A percentile compares a stretch with the other conserved stretches of the same genome.
Evolutionary conservation across 805 yeast genomes (phyloP).

Genomic region (Starmerella sirachaensis): DNA sequence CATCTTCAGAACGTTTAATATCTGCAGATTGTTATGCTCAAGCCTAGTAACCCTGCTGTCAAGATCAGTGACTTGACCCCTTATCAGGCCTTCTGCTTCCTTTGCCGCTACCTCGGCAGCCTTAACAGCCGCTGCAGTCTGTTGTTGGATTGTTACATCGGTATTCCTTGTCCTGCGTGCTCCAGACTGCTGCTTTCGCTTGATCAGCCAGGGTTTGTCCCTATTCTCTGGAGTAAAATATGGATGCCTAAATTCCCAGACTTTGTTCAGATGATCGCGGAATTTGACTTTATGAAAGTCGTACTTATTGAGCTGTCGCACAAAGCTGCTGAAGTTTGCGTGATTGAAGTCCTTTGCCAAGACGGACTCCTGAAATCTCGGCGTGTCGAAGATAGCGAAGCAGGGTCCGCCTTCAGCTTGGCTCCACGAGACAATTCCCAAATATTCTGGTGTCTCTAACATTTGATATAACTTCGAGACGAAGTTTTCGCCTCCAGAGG

Average conservation of each 20-base stretch:
- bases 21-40: slow-evolving; percentile 16
- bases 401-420: slow-evolving; percentile 52
- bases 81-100: slow-evolving; percentile 14
- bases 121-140: slow-evolving; percentile 20
- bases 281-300: slow-evolving; percentile 93
- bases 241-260: slow-evolving; percentile 92
- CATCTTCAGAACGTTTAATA: slow-evolving; percentile 16
- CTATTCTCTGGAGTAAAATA: slow-evolving; percentile 66
- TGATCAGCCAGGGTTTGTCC: slow-evolving; percentile 74
- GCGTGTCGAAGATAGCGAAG: slow-evolving; percentile 66
- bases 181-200: slow-evolving; percentile 40
- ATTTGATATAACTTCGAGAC: slow-evolving; percentile 44
- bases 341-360: slow-evolving; percentile 91
- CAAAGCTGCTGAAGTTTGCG: slow-evolving; percentile 87
- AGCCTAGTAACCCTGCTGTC: slow-evolving; percentile 14
- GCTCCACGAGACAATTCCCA: slow-evolving; percentile 75
- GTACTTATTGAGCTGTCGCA: slow-evolving; percentile 88
- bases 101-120: slow-evolving; percentile 20
- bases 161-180: slow-evolving; percentile 12
- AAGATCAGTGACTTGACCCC: slow-evolving; percentile 12
- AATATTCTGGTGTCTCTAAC: slow-evolving; percentile 71
- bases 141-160: slow-evolving; percentile 6
- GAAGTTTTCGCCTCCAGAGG: slow-evolving; percentile 19
- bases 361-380: slow-evolving; percentile 31
- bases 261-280: slow-evolving; percentile 23